A percentile compares a stretch with the other conserved stretches of the same genome.
Evolutionary conservation across 164 flowering plant species (phyloP).

Genomic region (Hamamelis virginiana): DNA sequence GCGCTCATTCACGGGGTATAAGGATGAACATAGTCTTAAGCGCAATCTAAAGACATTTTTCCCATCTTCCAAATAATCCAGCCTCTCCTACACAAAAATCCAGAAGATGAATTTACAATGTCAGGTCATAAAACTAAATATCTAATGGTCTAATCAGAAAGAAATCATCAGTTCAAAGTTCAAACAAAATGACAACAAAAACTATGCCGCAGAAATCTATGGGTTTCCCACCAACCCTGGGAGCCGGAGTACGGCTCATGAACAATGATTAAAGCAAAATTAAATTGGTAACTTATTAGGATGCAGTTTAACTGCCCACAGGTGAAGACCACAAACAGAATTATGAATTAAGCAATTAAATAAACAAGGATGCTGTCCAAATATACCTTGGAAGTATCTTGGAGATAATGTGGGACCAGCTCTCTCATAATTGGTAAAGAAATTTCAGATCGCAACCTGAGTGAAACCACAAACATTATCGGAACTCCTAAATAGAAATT

Average conservation of each 20-base stretch:
- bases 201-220: not conserved
- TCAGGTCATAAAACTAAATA: not conserved
- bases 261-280: not conserved
- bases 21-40: slow-evolving; percentile 79
- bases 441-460: slow-evolving; percentile 87
- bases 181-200: slow-evolving; percentile 2
- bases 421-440: slow-evolving; percentile 87
- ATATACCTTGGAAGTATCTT: slow-evolving; percentile 76
- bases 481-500: not conserved
- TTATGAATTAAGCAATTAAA: not conserved
- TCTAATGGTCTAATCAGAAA: not conserved
- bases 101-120: slow-evolving; percentile 5
- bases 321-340: not conserved
- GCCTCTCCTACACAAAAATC: slow-evolving; percentile 64
- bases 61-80: slow-evolving; percentile 95
- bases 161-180: not conserved
- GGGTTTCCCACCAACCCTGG: not conserved
- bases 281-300: not conserved
- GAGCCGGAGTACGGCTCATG: not conserved
- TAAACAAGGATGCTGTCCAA: not conserved
- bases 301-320: not conserved
- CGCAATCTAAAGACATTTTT: slow-evolving; percentile 77
- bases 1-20: slow-evolving; percentile 89
- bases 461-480: slow-evolving; percentile 9
- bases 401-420: slow-evolving; percentile 93